Percentiles rank a stretch among this genome's conserved stretches.
These are phyloP conservation scores for Datisca glomerata DNA, from an alignment of 306 rosid genomes.

Conservation along the genomic window DNA sequence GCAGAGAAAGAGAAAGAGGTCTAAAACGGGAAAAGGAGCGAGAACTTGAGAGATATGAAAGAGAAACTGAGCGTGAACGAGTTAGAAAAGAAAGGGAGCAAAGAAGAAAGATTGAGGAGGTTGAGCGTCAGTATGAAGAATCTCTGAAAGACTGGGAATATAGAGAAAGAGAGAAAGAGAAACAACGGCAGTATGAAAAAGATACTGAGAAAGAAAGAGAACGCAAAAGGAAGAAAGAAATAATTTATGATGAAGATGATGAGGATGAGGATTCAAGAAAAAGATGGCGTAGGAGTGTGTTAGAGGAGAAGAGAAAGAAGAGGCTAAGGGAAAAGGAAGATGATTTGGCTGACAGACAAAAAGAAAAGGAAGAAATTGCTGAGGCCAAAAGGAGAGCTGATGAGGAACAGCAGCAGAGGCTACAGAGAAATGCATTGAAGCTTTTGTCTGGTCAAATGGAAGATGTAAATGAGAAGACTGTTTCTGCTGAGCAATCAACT, in stretches of 20 bases:
- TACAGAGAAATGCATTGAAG: conserved; percentile 48
- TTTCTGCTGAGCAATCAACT: conserved; percentile 28
- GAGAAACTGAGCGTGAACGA: conserved; percentile 97
- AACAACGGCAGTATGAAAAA: conserved; percentile 82
- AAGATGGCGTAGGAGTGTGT: conserved; percentile 76
- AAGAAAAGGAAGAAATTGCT: conserved; percentile 83
- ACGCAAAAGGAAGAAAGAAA: conserved; percentile 81
- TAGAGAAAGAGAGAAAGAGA: conserved; percentile 88
- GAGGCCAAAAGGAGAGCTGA: conserved; percentile 71
- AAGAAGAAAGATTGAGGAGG: conserved; percentile 76
- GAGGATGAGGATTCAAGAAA: conserved; percentile 90
- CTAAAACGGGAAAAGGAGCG: conserved; percentile 85
- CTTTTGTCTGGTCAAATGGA: conserved; percentile 27
- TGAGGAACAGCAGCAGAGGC: conserved; percentile 56
- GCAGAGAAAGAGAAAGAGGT: conserved; percentile 87
- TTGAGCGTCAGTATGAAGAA: conserved; percentile 79
- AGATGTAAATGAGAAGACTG: conserved; percentile 28
- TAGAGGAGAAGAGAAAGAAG: conserved; percentile 92
- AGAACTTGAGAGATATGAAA: conserved; percentile 89
- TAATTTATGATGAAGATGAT: conserved; percentile 86
- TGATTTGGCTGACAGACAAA: conserved; percentile 60
- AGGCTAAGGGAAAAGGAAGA: conserved; percentile 83
- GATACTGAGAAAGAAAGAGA: conserved; percentile 95
- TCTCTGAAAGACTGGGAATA: conserved; percentile 94
- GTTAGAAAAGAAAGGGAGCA: conserved; percentile 93